phyloP scores from a whole-genome alignment of 202 grass and related monocot species.

The Digitaria exilis region DNA sequence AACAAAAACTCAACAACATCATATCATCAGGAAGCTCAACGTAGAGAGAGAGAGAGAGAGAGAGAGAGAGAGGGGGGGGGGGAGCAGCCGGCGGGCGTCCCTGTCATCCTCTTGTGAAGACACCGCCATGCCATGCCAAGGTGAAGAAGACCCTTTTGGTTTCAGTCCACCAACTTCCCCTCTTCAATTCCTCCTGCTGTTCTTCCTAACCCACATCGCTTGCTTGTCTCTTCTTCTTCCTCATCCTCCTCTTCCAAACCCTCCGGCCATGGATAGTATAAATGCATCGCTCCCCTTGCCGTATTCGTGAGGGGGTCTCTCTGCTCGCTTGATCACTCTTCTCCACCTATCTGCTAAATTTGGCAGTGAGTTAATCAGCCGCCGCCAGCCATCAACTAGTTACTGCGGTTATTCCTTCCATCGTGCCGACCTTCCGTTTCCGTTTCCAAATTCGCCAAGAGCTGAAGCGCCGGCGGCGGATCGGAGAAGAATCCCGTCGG shows the following conservation, averaged over 20 bases:
- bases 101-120: slow-evolving; percentile 43
- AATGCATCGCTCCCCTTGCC: neutral
- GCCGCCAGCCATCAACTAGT: neutral
- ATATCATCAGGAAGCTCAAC: neutral
- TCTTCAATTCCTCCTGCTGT: neutral
- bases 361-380: slow-evolving; percentile 10
- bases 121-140: slow-evolving; percentile 39
- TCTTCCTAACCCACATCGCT: neutral
- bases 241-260: neutral
- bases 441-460: neutral
- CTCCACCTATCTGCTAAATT: neutral
- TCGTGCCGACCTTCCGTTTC: neutral
- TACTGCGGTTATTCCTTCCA: neutral
- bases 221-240: neutral
- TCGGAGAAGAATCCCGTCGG: neutral
- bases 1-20: neutral
- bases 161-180: slow-evolving; percentile 38
- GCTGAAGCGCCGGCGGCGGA: neutral
- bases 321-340: slow-evolving; percentile 2
- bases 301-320: neutral
- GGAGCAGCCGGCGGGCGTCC: neutral
- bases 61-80: too few relatives aligned
- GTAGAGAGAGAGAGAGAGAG: too few relatives aligned
- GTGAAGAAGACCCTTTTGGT: neutral
- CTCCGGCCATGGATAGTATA: neutral